Evolutionary conservation across 2,329 filamentous ascomycete genomes (phyloP).

Genomic region (Canariomyces notabilis): DNA sequence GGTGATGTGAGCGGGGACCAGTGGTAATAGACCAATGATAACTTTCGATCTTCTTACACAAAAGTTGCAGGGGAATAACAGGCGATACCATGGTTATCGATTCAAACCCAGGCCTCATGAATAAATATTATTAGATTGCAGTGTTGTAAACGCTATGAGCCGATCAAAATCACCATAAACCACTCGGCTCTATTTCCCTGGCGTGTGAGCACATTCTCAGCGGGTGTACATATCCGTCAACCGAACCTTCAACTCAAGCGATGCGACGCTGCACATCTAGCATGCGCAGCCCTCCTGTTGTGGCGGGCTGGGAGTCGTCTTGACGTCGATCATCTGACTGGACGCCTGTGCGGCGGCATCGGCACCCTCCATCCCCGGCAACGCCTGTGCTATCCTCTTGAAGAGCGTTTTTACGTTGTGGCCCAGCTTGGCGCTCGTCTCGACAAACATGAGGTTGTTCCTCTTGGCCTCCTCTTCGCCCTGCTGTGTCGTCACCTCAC

Average conservation of each 20-base stretch:
- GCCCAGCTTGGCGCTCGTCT: slow-evolving; percentile 95
- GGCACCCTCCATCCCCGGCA: slow-evolving; percentile 95
- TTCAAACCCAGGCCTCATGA: neutral
- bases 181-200: slow-evolving; percentile 9
- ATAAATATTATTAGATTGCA: slow-evolving; percentile 22
- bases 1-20: neutral
- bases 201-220: neutral
- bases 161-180: slow-evolving; percentile 12
- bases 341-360: slow-evolving; percentile 68
- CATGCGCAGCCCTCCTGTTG: slow-evolving; percentile 71
- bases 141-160: slow-evolving; percentile 22
- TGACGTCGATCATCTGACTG: slow-evolving; percentile 89
- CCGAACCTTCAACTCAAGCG: neutral
- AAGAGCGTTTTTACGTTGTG: slow-evolving; percentile 98
- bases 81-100: neutral
- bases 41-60: neutral
- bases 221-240: neutral
- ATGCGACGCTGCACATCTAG: slow-evolving; percentile 30
- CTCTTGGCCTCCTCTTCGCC: slow-evolving; percentile 98
- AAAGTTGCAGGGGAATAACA: neutral
- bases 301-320: slow-evolving; percentile 61
- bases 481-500: slow-evolving; percentile 92
- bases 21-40: neutral
- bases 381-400: slow-evolving; percentile 93
- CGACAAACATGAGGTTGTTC: slow-evolving; percentile 97